Conservation (phyloP, 192 early-diverging fungal species). For the Tieghemiomyces parasiticus region DNA sequence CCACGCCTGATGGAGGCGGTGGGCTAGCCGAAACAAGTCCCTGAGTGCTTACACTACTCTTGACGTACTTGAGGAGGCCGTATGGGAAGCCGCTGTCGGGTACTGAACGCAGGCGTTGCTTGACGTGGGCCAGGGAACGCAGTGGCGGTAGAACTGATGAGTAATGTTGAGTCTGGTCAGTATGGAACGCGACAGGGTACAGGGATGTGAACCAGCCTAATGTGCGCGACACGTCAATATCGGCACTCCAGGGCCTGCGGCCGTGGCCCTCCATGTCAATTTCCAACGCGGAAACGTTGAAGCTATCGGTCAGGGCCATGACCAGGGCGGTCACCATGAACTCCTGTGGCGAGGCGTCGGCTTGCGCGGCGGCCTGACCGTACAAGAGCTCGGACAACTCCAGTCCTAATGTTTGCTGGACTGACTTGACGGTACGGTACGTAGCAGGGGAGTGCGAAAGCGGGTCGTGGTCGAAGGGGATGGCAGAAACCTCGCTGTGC, state of each 20-base stretch:
- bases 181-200: slow-evolving; percentile 2
- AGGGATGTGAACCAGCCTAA: slow-evolving; percentile 18
- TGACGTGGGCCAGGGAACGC: neutral
- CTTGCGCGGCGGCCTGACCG: neutral
- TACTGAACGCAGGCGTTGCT: neutral
- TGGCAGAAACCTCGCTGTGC: too few relatives aligned
- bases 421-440: neutral
- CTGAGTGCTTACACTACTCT: neutral
- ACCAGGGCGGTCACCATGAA: neutral
- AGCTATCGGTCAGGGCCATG: neutral
- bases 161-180: neutral
- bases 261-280: neutral
- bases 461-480: neutral
- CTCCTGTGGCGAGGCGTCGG: neutral
- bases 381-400: neutral
- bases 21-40: neutral
- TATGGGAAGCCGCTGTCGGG: neutral
- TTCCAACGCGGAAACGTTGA: neutral
- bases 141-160: neutral
- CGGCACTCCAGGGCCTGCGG: neutral
- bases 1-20: neutral
- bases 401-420: neutral
- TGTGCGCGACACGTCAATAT: neutral
- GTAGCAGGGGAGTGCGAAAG: neutral
- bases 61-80: neutral